A percentile compares a stretch with the other conserved stretches of the same genome.
These are phyloP conservation scores for Laetiporus sulphureus DNA, from an alignment of 1,284 basidiomycete species.

Conservation along the genomic window DNA sequence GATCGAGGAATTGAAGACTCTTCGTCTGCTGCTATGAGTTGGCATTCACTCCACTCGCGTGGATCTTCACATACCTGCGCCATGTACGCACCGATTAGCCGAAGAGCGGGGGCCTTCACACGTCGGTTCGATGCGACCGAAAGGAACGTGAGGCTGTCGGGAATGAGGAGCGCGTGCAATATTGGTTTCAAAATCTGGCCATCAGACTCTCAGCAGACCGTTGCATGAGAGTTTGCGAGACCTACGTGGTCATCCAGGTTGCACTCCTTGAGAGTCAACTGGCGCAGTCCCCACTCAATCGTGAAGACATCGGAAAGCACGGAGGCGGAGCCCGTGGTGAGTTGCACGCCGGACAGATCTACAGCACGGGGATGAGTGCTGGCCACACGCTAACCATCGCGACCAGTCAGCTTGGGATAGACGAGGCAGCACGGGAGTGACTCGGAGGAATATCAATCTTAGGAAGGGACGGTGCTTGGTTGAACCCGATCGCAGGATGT, in stretches of 20 bases:
- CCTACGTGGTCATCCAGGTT: slow-evolving; percentile 74
- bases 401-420: no score
- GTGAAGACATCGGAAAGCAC: slow-evolving; percentile 85
- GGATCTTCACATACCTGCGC: slow-evolving; percentile 42
- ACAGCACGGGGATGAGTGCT: slow-evolving; percentile 56
- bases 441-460: no score
- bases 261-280: slow-evolving; percentile 76
- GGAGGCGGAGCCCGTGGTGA: slow-evolving; percentile 64
- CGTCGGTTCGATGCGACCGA: slow-evolving; percentile 85
- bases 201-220: background rate
- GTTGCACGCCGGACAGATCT: slow-evolving; percentile 72
- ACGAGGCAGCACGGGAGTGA: no score
- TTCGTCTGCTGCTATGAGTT: slow-evolving; percentile 44
- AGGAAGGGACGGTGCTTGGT: no score
- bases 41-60: background rate
- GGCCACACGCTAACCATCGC: slow-evolving; percentile 39
- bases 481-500: no score
- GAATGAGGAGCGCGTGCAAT: slow-evolving; percentile 85
- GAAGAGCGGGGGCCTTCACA: slow-evolving; percentile 76
- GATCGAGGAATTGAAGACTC: slow-evolving; percentile 76
- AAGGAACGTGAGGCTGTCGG: slow-evolving; percentile 75
- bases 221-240: background rate
- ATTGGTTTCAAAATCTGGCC: slow-evolving; percentile 79
- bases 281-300: slow-evolving; percentile 85
- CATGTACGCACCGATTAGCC: slow-evolving; percentile 76